Base-by-base conservation (phyloP, 2,329 filamentous ascomycete species). In the Fusarium bactridioides region DNA sequence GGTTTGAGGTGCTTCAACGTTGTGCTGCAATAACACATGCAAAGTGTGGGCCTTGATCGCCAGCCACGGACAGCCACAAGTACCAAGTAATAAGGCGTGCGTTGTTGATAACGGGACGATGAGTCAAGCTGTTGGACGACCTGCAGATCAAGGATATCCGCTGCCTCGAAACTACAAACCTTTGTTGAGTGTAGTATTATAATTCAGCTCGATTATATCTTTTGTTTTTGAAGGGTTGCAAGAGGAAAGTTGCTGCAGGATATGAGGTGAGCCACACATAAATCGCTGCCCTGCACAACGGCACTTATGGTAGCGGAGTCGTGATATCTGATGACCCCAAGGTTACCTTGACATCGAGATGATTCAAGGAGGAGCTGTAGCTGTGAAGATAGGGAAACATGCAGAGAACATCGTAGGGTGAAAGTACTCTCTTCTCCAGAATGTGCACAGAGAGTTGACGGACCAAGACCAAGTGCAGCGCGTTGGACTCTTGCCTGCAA, bases 1-100 rank as follows among this genome's bases (percentile, higher is more conserved):
- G 61, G 75, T 62, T 73, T 67, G 66, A 44, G 44, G 61, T 67
- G 54, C 64, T 66, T 51, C 56, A 70, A 66, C 44, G 72, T 67
- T 71, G 72, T 75, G 70, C 74, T 63, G 64, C 70, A 67, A 68
- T 59, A 67, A 53, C 64, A 65, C 70, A 63, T 63, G 61, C 48
- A 75, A 40, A 48, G 41, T 61, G 61, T 56, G 31, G 70, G 67
- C 41, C 69, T 55, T 65, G 51, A 54, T 61, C 60, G 50, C 45
- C 61, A 73, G 64, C 67, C 72, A 69, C 51, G 45, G 40, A 33
- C 67, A 69, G 63, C 57, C 53, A 70, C 51, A 41, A 62, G 56
- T 40, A 35, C 68, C 51, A 41, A 62, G 56, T 40, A 35, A 45
- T 12, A 55, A 45, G 63, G 53, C 43, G 33, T 33, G 31, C 31